These are phyloP conservation scores for Talinum fruticosum DNA, from an alignment of 148 eudicot species.

Conservation along the genomic window DNA sequence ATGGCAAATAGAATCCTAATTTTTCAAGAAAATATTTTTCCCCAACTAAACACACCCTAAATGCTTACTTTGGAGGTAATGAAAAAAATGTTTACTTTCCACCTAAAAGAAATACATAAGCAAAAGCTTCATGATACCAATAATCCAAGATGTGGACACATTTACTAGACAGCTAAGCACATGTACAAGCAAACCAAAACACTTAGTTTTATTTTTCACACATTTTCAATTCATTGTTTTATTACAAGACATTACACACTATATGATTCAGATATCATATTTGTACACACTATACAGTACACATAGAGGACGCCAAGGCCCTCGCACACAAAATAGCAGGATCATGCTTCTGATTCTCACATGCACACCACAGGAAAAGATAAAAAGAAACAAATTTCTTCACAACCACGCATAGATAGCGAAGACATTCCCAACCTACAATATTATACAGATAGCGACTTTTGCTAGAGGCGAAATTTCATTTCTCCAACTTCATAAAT, in stretches of 20 bases:
- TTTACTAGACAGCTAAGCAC: too few species aligned
- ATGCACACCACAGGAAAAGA: background rate
- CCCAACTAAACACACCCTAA: too few species aligned
- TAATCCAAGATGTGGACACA: too few species aligned
- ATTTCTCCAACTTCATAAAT: constrained; percentile 25
- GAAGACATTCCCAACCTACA: background rate
- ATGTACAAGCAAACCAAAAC: background rate
- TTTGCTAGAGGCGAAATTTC: background rate
- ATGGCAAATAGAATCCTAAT: too few species aligned
- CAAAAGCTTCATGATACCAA: too few species aligned
- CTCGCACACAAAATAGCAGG: background rate
- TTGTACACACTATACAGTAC: background rate
- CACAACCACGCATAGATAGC: background rate
- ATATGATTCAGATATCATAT: background rate
- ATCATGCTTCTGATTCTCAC: background rate
- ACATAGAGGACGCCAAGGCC: background rate
- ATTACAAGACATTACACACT: background rate
- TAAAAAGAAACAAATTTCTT: background rate
- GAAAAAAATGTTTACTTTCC: too few species aligned
- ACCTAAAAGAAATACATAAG: too few species aligned
- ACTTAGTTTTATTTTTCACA: background rate
- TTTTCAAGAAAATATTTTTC: too few species aligned
- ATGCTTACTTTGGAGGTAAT: too few species aligned
- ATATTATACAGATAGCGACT: constrained; percentile 15
- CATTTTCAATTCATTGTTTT: background rate